Conservation (phyloP, 257 asterid species). For the Salvia splendens region DNA sequence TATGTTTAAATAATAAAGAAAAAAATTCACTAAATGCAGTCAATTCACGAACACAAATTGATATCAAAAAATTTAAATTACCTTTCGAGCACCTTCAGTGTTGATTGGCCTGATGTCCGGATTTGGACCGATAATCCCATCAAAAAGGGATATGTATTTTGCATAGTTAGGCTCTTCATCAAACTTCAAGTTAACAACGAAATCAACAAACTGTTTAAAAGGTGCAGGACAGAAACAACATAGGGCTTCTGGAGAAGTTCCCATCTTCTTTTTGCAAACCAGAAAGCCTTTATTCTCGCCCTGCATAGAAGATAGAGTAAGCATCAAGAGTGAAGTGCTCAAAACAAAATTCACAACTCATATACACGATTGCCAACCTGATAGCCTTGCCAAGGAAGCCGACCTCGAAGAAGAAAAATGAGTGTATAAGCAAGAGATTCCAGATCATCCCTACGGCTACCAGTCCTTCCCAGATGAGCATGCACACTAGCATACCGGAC, state of each 20-base stretch:
- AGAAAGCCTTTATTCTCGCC: slow-evolving; percentile 74
- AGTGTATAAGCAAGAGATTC: slow-evolving; percentile 79
- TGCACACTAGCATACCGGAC: slow-evolving; percentile 77
- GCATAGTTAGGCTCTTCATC: slow-evolving; percentile 76
- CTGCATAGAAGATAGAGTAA: slow-evolving; percentile 33
- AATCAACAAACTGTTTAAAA: slow-evolving; percentile 57
- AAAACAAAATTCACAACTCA: neutral
- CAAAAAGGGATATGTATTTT: slow-evolving; percentile 62
- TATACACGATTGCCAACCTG: slow-evolving; percentile 46
- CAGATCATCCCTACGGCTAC: slow-evolving; percentile 74
- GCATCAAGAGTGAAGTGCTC: slow-evolving; percentile 14
- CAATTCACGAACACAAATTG: slow-evolving; percentile 7
- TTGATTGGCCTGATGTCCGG: slow-evolving; percentile 66
- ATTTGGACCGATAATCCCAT: slow-evolving; percentile 65
- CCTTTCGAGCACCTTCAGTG: slow-evolving; percentile 77
- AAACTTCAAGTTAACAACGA: slow-evolving; percentile 56
- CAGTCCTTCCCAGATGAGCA: slow-evolving; percentile 78
- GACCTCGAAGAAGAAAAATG: slow-evolving; percentile 65
- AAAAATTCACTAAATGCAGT: neutral
- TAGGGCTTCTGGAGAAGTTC: slow-evolving; percentile 63
- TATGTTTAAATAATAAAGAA: neutral
- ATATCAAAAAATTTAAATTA: slow-evolving; percentile 26
- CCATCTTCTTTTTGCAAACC: slow-evolving; percentile 77
- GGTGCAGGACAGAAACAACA: slow-evolving; percentile 70
- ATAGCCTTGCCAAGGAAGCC: slow-evolving; percentile 77